Percentiles rank a stretch among this genome's conserved stretches.
phyloP scores from a whole-genome alignment of 2,329 filamentous ascomycete genomes.

The Colletotrichum tabaci region DNA sequence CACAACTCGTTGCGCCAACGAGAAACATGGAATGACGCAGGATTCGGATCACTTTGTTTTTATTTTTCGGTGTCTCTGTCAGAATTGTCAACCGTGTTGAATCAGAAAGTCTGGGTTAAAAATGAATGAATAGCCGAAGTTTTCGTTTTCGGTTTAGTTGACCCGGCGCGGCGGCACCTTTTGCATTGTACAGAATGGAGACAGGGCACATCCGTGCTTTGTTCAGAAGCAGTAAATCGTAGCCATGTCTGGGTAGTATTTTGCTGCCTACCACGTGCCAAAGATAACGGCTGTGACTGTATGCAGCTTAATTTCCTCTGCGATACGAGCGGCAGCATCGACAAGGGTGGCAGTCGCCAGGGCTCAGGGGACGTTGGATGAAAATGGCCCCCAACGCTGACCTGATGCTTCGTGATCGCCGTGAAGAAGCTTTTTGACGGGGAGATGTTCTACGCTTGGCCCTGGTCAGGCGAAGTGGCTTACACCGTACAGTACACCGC shows the following conservation, averaged over 20 bases:
- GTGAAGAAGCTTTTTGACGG: neutral
- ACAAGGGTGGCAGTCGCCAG: neutral
- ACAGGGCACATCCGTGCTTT: no score
- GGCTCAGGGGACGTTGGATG: conserved; percentile 8
- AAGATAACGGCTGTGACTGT: neutral
- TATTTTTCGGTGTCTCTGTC: conserved; percentile 6
- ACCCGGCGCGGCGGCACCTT: neutral
- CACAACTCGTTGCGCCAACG: conserved; percentile 14
- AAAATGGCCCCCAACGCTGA: conserved; percentile 4
- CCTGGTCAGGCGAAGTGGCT: neutral
- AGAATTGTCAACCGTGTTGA: conserved; percentile 3
- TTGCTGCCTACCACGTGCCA: conserved; percentile 21
- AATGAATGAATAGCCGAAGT: no score
- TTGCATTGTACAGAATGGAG: no score
- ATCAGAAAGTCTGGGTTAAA: no score
- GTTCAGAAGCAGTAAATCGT: no score
- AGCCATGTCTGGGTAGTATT: no score
- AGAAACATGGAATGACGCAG: conserved; percentile 31
- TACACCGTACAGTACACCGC: no score
- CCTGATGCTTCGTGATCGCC: neutral
- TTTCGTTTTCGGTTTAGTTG: neutral
- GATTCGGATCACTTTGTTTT: conserved; percentile 11
- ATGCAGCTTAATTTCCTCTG: no score
- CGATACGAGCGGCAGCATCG: neutral
- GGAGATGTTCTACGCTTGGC: neutral